Evolutionary conservation across 2,329 filamentous ascomycete genomes (phyloP), one percentile per base, ranked within the genome.

Genomic region (Tolypocladium capitatum): DNA sequence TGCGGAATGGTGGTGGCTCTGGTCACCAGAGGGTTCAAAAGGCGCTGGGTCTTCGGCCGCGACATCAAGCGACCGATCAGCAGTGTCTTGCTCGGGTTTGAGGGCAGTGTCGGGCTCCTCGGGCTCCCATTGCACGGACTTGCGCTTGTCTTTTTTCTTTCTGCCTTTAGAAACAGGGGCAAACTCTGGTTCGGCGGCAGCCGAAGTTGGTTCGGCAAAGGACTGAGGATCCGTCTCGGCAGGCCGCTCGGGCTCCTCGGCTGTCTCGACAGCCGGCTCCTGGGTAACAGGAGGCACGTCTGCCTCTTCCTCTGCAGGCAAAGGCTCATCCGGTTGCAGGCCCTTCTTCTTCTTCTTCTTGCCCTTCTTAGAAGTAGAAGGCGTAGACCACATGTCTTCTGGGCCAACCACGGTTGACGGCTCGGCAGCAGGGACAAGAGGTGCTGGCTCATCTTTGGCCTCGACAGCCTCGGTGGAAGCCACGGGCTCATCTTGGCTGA

Each of bases 41-140:
- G 20, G 28, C 2, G 5, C 16, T 27, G 10, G 16, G 14, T 42
- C 30, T 18, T 34, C n/a, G 20, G 27, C 18, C 11, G 32, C 30
- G 11, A 16, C 13, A 1, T 42, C 3, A 10, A 16, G 24, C 16
- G 27, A 9, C 14, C n/a, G 24, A 30, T 18, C 24, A 18, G 5
- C 16, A 18, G 16, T 11, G 9, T 18, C 24, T 30, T 11, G 46
- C 2, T 47, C 49, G 14, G 43, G 2, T 14, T 46, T 33, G 14
- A 28, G 16, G 27, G 28, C 38, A 8, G 27, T 10, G 24, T 48
- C 45, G n/a, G 30, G 30, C 13, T 49, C 45, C 6, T 55, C 49
- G 2, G 49, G 46, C 10, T 57, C 55, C 41, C 48, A 55, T 10
- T 55, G 50, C 10, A 53, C 53, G 1, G 54, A 52, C 46, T 58